Base-by-base conservation (phyloP, 495 filamentous ascomycete genomes). In the Trichoderma reesei region DNA sequence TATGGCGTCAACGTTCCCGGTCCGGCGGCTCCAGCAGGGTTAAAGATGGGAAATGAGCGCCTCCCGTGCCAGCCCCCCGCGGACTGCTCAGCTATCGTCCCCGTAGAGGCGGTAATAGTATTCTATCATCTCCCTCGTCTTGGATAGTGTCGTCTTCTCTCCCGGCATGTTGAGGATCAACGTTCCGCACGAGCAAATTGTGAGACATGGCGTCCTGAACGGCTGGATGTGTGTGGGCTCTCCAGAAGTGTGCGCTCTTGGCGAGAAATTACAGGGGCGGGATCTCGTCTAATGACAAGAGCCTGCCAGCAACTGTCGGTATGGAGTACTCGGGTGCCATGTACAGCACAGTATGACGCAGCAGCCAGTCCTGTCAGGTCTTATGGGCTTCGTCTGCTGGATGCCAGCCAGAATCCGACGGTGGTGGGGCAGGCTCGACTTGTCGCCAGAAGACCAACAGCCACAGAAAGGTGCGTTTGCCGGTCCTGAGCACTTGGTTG, bases 21-120 rank as follows among this genome's bases (percentile, higher is more conserved):
- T 56, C 51, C 51, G 20, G 51, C 51, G 51, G 51, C 51, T 56
- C 51, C 51, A 56, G 51, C 51, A n/a, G 51, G 51, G 51, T 56
- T 56, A 4, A 33, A 56, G 51, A 56, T 9, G 51, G 31, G 51
- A 34, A 46, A 56, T 33, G 51, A 31, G 13, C 11, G 26, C 20
- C 44, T 16, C 51, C 18, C 20, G 51, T 31, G 3, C 8, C 20
- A 10, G 14, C 20, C 46, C 10, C 1, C 26, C 51, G 51, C 8
- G 26, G 31, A 10, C 51, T 56, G 51, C 31, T 33, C n/a, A n/a
- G n/a, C n/a, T n/a, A n/a, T n/a, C n/a, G n/a, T n/a, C n/a, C n/a
- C n/a, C n/a, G n/a, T n/a, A n/a, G n/a, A n/a, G n/a, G n/a, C n/a
- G n/a, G n/a, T n/a, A n/a, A n/a, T n/a, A n/a, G n/a, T n/a, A n/a